Base-by-base conservation (phyloP, 441 rosid genomes). In the Populus trichocarpa region DNA sequence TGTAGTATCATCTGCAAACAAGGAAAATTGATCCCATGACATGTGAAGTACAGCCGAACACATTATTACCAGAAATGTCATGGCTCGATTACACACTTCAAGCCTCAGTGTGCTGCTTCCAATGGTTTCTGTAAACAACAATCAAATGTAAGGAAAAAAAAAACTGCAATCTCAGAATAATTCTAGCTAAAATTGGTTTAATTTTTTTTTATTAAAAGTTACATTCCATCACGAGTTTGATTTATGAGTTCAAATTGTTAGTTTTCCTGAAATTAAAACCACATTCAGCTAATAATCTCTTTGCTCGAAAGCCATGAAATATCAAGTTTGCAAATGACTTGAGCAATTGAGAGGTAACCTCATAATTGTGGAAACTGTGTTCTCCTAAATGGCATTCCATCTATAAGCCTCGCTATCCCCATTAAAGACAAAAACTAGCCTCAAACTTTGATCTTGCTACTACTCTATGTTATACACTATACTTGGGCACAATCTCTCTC, bases 61-160 rank as follows among this genome's bases (percentile, higher is more conserved):
- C 70, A 66, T 88, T 88, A 87, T 85, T 86, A 82, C 69, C 81
- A 76, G 79, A 73, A 78, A 82, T 30, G 71, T 50, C 68, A 57
- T 16, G 75, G 68, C 67, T 71, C 18, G 73, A 36, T 67, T 14
- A 46, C 61, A 71, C 67, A 9, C 76, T 71, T 71, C 83, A 77
- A 82, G 75, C 70, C 79, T 91, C 79, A 92, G 73, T 89, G 87
- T 20, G 88, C 79, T 53, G 83, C 86, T 79, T 87, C 93, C 59
- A 82, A 80, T 85, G 83, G 57, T 73, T 84, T 83, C 97, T 90
- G 96, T 72, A 71, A 83, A 76, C 8, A 84, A 16, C 70, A 61
- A 68, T 35, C 9, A 69, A 61, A 67, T 61, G 50, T 63, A 18
- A 69, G 67, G 50, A 12, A 2, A 53, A 6, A 50, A 50, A 4